Base-by-base conservation (phyloP, 495 filamentous ascomycete genomes). In the Tirmania nivea region DNA sequence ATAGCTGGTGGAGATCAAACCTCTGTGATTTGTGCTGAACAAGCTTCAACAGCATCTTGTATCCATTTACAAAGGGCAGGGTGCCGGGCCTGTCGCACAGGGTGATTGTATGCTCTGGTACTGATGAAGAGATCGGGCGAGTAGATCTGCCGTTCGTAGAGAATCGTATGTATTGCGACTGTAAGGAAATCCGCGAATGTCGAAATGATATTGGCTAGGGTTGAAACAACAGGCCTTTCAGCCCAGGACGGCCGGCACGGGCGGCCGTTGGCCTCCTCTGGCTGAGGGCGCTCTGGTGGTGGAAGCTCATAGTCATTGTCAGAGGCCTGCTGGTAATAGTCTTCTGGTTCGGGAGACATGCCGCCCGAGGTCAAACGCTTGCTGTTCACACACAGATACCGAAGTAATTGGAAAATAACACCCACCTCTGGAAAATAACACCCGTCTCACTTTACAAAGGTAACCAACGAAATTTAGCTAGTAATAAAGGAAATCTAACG, bases 41-140 rank as follows among this genome's bases (percentile, higher is more conserved):
- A 77, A 47, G 84, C 80, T 54, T 79, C 73, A 35, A 89, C 78
- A 56, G 86, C 83, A 68, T 89, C 83, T 60, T 74, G 77, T 67
- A 97, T 82, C 80, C 90, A 97, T 59, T 79, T 70, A 71, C 87
- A 95, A 59, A 97, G 84, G 60, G 78, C 77, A 1, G 90, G 86
- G 65, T 96, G 87, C 56, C 90, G 80, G 57, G 75, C 85, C 67
- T 95, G 88, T 60, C 84, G 80, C 39, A 94, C 83, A 25, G 87
- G 79, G 56, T 84, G 81, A 67, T 93, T 90, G 74, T 87, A 95
- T 59, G 81, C 84, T 56, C 81, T 78, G 17, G 81, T 79, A 36
- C 79, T 75, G 54, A 92, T 73, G 69, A 96, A 96, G 49, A 86
- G 83, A 21, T 74, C 66, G 51, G 70, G 67, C 0, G 89, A 87